Evolutionary conservation across 2,329 filamentous ascomycete genomes (phyloP).

Genomic region (Botrytis medusae): DNA sequence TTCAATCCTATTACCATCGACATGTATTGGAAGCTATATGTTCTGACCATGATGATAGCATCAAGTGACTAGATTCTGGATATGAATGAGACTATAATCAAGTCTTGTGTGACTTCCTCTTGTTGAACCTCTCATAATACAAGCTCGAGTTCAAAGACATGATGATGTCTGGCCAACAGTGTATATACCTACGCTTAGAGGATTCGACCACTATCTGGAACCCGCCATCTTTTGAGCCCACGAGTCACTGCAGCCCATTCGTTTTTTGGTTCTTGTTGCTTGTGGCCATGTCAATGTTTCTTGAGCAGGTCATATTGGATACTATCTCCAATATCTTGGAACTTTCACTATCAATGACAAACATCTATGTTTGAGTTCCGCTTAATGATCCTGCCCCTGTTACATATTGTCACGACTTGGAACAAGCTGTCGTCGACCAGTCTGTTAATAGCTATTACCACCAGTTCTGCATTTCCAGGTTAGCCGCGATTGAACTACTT

Average conservation of each 20-base stretch:
- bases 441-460: background rate
- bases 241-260: background rate
- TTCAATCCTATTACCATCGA: background rate
- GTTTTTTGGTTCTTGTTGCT: background rate
- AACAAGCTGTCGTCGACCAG: background rate
- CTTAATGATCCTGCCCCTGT: background rate
- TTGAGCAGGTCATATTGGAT: background rate
- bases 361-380: background rate
- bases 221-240: background rate
- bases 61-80: background rate
- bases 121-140: background rate
- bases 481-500: background rate
- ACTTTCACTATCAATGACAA: background rate
- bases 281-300: background rate
- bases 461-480: background rate
- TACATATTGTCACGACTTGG: background rate
- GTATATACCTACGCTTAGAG: background rate
- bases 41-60: background rate
- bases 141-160: background rate
- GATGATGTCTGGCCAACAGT: background rate
- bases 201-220: background rate
- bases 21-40: background rate
- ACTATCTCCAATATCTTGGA: background rate
- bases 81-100: background rate
- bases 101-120: background rate